These are phyloP conservation scores for Cryptosporidium andersoni DNA, from an alignment of 169 alveolate genomes.

Conservation along the genomic window DNA sequence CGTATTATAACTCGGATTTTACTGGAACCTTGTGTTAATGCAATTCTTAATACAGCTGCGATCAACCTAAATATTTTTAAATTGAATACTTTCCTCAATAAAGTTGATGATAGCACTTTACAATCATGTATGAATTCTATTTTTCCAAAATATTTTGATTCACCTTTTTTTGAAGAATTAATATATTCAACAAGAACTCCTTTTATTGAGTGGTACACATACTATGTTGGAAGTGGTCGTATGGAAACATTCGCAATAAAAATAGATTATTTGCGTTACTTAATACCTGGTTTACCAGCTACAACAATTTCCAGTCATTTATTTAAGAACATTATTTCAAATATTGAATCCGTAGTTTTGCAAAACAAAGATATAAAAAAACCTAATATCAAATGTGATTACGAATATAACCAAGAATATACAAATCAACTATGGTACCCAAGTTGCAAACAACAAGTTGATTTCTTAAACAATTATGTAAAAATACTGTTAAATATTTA, in stretches of 20 bases:
- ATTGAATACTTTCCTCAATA: background rate
- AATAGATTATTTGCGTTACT: conserved; percentile 12
- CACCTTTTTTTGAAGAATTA: background rate
- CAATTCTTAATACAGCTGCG: no score
- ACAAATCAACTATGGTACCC: no score
- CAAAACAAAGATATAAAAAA: no score
- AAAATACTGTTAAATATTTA: no score
- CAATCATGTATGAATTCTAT: background rate
- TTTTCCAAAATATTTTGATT: conserved; percentile 7
- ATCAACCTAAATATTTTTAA: background rate
- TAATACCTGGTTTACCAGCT: background rate
- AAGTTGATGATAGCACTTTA: background rate
- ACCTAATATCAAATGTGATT: no score
- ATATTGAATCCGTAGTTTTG: no score
- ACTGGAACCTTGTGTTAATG: conserved; percentile 1
- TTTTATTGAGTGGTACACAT: conserved; percentile 39
- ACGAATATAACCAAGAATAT: no score
- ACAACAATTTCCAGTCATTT: no score
- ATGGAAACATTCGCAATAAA: conserved; percentile 8
- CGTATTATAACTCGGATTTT: conserved; percentile 1
- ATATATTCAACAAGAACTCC: background rate
- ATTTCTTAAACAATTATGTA: no score
- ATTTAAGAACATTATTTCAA: no score
- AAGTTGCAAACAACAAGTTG: no score
- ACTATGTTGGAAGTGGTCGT: conserved; percentile 8